Base-by-base conservation (phyloP, 2,329 filamentous ascomycete genomes). In the Alternaria alternata region DNA sequence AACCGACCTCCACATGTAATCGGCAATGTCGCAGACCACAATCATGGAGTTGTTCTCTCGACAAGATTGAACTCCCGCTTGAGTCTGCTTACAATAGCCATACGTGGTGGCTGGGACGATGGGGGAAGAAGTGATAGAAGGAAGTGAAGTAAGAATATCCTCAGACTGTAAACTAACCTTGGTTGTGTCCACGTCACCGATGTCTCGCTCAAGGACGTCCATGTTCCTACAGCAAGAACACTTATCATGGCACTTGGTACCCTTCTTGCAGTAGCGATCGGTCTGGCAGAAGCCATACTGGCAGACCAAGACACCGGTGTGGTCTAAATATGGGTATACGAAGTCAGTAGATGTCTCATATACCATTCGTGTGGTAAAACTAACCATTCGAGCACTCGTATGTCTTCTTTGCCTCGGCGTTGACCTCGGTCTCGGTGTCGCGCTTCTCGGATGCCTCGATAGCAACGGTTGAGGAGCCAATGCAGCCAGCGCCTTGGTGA, bases 151-250 rank as follows among this genome's bases (percentile, higher is more conserved):
- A 4, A 16, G 4, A 6, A 28, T 28, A 9, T 49, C 44, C 52
- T 24, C 12, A 7, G 44, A n/a, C 38, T 47, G 44, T 26, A 38
- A 22, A 55, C 28, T 38, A 20, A 16, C 44, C 34, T 54, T 43
- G 47, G 30, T 18, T 1, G 24, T 24, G 11, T 49, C 38, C 22
- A 41, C 34, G n/a, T 26, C 14, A 4, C n/a, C 32, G n/a, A 38
- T 4, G 4, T 36, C 43, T 42, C 51, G 26, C 7, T 26, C 39
- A 14, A 48, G 24, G 5, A 28, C n/a, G 3, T 0, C 20, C 12
- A 38, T 12, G 47, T 58, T 60, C 51, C 54, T 59, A 48, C 63
- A 67, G 43, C 65, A 67, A 14, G 9, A 34, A 41, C 65, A 67
- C 4, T 56, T 39, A n/a, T 65, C 54, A 32, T 32, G 53, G 43